Conservation (phyloP, 768 basidiomycete genomes). For the Dendrothele bispora region DNA sequence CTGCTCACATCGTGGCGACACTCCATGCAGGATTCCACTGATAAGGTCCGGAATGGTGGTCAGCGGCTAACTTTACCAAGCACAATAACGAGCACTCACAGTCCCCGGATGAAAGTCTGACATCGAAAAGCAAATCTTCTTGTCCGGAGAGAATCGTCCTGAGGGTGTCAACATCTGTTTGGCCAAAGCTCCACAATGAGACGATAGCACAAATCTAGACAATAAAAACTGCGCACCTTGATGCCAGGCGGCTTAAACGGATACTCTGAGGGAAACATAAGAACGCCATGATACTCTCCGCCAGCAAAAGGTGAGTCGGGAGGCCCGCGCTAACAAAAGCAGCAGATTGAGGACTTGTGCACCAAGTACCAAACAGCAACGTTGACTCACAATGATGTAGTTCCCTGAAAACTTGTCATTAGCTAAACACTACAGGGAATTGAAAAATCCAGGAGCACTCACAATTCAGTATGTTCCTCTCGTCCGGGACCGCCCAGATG, state of each 20-base stretch:
- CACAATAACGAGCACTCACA: conserved; percentile 43
- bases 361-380: conserved; percentile 26
- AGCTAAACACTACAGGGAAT: conserved; percentile 2
- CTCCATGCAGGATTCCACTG: conserved; percentile 98
- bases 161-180: conserved; percentile 87
- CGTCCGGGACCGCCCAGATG: conserved; percentile 93
- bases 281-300: conserved; percentile 93
- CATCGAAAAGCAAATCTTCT: conserved; percentile 98
- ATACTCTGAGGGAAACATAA: conserved; percentile 92
- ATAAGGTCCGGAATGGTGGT: background rate
- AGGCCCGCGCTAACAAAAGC: conserved; percentile 73
- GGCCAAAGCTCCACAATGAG: conserved; percentile 23
- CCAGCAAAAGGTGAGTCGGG: conserved; percentile 88
- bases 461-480: conserved; percentile 98
- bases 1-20: conserved; percentile 85
- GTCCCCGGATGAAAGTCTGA: conserved; percentile 92
- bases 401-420: conserved; percentile 62
- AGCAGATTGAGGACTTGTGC: conserved; percentile 39
- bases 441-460: conserved; percentile 30
- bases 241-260: conserved; percentile 97
- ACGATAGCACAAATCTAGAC: conserved; percentile 62
- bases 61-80: background rate
- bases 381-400: conserved; percentile 76
- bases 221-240: conserved; percentile 56
- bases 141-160: conserved; percentile 87